Percentiles rank a stretch among this genome's conserved stretches.
Evolutionary conservation across 2,329 filamentous ascomycete species (phyloP).

Genomic region (Fusarium camptoceras): DNA sequence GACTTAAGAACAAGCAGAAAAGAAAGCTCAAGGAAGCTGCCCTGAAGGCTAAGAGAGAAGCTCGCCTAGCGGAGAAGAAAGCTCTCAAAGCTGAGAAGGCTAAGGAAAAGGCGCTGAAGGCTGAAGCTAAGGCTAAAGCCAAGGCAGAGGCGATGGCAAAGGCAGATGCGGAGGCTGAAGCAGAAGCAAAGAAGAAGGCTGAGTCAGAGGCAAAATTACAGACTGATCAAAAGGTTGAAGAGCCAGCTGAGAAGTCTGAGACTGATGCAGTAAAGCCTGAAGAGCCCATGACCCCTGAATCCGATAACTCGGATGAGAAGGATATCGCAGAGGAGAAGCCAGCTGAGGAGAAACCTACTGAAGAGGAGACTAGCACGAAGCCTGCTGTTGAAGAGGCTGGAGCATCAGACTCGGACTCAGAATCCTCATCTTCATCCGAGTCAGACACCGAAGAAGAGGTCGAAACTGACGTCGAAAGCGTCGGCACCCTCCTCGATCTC

Average conservation of each 20-base stretch:
- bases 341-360: not conserved
- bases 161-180: constrained; percentile 31
- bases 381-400: not conserved
- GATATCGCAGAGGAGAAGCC: not conserved
- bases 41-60: constrained; percentile 44
- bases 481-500: constrained; percentile 54
- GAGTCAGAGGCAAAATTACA: constrained; percentile 43
- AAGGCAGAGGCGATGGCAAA: constrained; percentile 44
- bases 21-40: constrained; percentile 80
- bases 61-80: constrained; percentile 34
- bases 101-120: not conserved
- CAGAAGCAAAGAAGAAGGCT: constrained; percentile 34
- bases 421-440: not conserved
- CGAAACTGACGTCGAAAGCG: constrained; percentile 46
- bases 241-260: constrained; percentile 14
- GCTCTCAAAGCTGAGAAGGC: constrained; percentile 33
- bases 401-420: not conserved
- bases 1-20: constrained; percentile 78
- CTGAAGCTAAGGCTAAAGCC: constrained; percentile 33
- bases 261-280: constrained; percentile 13
- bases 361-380: not conserved
- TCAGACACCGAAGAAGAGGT: constrained; percentile 1
- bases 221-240: constrained; percentile 33
- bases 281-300: constrained; percentile 39
- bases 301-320: constrained; percentile 16